These are phyloP conservation scores for Neurospora sp. DNA, from an alignment of 495 filamentous ascomycete species.

Conservation along the genomic window DNA sequence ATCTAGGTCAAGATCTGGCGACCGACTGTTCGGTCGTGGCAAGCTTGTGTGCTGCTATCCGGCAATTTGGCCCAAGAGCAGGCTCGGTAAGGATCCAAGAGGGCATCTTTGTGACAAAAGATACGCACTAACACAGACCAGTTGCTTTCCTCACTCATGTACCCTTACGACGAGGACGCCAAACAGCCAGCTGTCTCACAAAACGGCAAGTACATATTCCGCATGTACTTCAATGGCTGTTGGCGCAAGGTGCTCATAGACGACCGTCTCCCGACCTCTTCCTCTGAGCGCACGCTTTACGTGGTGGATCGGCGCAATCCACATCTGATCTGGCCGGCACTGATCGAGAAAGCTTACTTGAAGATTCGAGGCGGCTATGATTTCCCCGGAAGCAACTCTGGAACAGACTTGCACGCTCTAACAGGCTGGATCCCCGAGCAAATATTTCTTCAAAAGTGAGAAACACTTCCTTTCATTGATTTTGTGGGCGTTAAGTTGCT, in stretches of 20 bases:
- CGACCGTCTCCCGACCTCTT: conserved; percentile 75
- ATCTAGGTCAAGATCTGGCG: conserved; percentile 87
- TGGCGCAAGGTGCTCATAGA: conserved; percentile 82
- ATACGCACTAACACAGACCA: conserved; percentile 17
- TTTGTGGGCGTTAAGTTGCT: neutral
- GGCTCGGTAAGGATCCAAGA: conserved; percentile 19
- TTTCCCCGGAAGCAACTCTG: conserved; percentile 97
- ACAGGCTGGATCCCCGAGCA: conserved; percentile 98
- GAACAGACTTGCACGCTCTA: conserved; percentile 81
- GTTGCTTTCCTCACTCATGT: conserved; percentile 60
- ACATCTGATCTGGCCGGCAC: conserved; percentile 74
- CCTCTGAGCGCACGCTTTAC: conserved; percentile 62
- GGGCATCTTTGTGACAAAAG: neutral
- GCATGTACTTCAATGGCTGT: conserved; percentile 91
- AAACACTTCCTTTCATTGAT: neutral
- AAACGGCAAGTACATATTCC: conserved; percentile 84
- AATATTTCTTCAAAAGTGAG: conserved; percentile 67
- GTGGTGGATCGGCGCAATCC: conserved; percentile 82
- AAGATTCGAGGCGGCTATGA: conserved; percentile 95
- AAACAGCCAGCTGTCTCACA: conserved; percentile 50
- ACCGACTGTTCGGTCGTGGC: conserved; percentile 97
- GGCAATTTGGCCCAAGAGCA: conserved; percentile 25
- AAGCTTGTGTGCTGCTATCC: conserved; percentile 74
- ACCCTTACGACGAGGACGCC: conserved; percentile 54
- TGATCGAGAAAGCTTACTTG: conserved; percentile 96